Evolutionary conservation across 2,329 filamentous ascomycete species (phyloP), one percentile per base, ranked within the genome.

Genomic region (Triangularia setosa): DNA sequence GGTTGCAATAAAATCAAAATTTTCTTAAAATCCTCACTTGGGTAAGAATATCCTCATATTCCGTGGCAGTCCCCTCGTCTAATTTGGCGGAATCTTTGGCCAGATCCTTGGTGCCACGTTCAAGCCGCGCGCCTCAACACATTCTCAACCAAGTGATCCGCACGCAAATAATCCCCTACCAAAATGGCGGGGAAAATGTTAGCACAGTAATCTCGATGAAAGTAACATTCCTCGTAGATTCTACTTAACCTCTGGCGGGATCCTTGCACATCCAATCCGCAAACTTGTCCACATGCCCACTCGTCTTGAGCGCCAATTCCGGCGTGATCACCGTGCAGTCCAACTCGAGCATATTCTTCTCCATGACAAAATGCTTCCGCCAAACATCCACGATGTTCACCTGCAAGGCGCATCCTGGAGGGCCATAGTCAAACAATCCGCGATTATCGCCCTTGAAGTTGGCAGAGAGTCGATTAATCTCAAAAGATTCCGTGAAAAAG

Each of bases 251-350:
- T 65, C 84, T 89, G 79, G 87, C 87, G 48, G 87, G 86, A 74
- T 90, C 87, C 74, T 87, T 87, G 80, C 83, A 88, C 86, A 89
- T 89, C 85, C 84, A 90, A 73, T 90, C 87, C 69, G 87, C 86
- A 53, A 63, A 61, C 54, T 64, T 64, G 35, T 58, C 58, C 1
- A 61, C 27, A 25, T 61, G 59, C 11, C 27, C 27, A 11, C 27
- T 12, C 58, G 54, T 44, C 58, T 24, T 33, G 54, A 33, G 27
- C 7, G 11, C 30, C 30, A 33, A 33, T 12, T 33, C 30, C 30
- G 30, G 30, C 2, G 30, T 33, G 14, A 33, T 33, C 30, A 12
- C 30, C 30, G 30, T 33, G 30, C 30, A 33, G 30, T 12, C 9
- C 65, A 90, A 81, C 76, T 89, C 86, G 62, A 89, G 80, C 87